Base-by-base conservation (phyloP, 2,329 filamentous ascomycete genomes). In the Trichoderma sp. region DNA sequence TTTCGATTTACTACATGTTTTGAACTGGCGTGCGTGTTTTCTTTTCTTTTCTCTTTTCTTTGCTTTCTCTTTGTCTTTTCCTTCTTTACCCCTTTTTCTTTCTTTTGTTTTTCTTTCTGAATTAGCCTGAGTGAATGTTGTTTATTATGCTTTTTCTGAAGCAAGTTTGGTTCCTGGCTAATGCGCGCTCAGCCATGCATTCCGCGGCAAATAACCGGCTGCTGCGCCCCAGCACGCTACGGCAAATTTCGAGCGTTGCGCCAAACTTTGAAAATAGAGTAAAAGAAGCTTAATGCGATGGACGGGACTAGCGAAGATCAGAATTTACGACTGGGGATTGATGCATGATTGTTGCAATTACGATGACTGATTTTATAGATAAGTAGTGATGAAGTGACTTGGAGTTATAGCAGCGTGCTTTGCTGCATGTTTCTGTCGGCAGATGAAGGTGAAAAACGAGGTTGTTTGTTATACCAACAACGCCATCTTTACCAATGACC, bases 271-370 rank as follows among this genome's bases (percentile, higher is more conserved):
- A 47, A 47, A 47, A 63, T 65, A 65, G 50, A 34, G 63, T 65
- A 65, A 20, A 50, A 50, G 63, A 65, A 65, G 63, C 63, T 65
- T 65, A 65, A 65, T 65, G 63, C 3, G 43, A 26, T 32, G 53
- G 26, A 65, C 36, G 30, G 15, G 63, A 55, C 43, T 65, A 55
- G 63, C 53, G 47, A 53, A 1, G 47, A 53, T 53, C 2, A 8
- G 17, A 3, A 0, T 43, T 43, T 11, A 23, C 43, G 15, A 3
- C 36, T 17, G 15, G 6, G 6, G 17, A 30, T 26, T 34, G 32
- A 12, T 34, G 32, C 39, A 28, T 59, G 30, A 36, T 36, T 20
- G 9, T 20, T 61, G 58, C 58, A 61, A 61, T 20, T 32, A 11
- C 28, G 23, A 55, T 55, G 26, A 6, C 15, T 30, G 3, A 15